Conservation (phyloP, 441 rosid genomes). For the Daphne laureola region DNA sequence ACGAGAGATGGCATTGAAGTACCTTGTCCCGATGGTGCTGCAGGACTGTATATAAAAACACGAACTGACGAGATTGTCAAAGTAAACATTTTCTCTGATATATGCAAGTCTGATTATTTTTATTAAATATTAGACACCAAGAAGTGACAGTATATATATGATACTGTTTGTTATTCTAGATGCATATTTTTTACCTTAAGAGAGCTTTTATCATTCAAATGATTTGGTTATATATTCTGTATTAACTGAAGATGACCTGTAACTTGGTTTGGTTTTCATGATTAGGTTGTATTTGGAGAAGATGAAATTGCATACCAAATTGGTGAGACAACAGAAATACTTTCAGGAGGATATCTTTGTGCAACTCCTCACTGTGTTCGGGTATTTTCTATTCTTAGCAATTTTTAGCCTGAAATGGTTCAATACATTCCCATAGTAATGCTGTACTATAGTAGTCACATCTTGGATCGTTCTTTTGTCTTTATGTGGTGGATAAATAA, state of each 20-base stretch:
- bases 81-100: slow-evolving; percentile 39
- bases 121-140: background rate
- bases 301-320: slow-evolving; percentile 92
- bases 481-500: too few relatives aligned
- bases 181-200: background rate
- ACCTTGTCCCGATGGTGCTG: slow-evolving; percentile 72
- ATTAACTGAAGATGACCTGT: slow-evolving; percentile 2
- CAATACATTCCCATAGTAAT: background rate
- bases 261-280: slow-evolving; percentile 11
- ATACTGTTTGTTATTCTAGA: background rate
- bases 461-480: too few relatives aligned
- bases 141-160: background rate
- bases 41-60: slow-evolving; percentile 88
- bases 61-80: slow-evolving; percentile 72
- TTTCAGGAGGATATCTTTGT: slow-evolving; percentile 79
- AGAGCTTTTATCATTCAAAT: background rate
- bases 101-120: slow-evolving; percentile 5
- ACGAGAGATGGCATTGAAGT: slow-evolving; percentile 62
- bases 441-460: too few relatives aligned
- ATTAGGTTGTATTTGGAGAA: slow-evolving; percentile 69
- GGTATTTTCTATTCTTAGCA: slow-evolving; percentile 35
- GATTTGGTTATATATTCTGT: background rate
- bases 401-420: background rate
- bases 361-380: slow-evolving; percentile 92
- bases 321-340: slow-evolving; percentile 85